Percentiles rank a stretch among this genome's conserved stretches.
Evolutionary conservation across 108 stramenopile species (phyloP).

Genomic region (Nannochloropsis gaditana): DNA sequence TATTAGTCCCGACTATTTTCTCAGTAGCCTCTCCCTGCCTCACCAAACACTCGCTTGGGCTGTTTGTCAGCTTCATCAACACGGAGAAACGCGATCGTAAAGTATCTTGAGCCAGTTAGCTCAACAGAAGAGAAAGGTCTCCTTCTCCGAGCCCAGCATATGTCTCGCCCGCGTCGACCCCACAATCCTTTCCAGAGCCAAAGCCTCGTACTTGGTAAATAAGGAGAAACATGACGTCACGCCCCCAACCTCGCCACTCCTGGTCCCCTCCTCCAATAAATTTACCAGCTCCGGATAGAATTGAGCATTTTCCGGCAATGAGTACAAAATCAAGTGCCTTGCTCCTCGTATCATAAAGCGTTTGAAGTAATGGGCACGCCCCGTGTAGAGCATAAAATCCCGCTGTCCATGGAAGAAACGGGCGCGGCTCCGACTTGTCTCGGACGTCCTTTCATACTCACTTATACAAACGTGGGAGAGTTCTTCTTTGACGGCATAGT

Average conservation of each 20-base stretch:
- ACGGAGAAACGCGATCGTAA: no score
- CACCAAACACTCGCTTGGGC: no score
- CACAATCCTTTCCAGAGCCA: constrained; percentile 81
- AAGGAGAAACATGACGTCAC: constrained; percentile 41
- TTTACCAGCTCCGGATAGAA: constrained; percentile 76
- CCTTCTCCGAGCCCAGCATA: constrained; percentile 42
- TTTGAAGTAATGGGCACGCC: constrained; percentile 82
- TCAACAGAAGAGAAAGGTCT: constrained; percentile 49
- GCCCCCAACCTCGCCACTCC: background rate
- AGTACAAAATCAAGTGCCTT: constrained; percentile 76
- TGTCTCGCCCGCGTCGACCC: constrained; percentile 55
- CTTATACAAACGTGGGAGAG: constrained; percentile 51
- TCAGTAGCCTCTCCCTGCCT: no score
- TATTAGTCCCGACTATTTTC: no score
- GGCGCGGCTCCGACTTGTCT: constrained; percentile 74
- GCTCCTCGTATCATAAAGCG: constrained; percentile 82
- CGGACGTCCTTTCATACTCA: constrained; percentile 76
- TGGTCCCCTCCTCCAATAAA: constrained; percentile 28
- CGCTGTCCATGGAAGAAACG: constrained; percentile 83
- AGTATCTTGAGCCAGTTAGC: no score
- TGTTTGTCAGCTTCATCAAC: no score
- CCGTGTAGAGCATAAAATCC: constrained; percentile 84
- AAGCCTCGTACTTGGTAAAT: constrained; percentile 79
- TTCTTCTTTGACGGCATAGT: background rate
- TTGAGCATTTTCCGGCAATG: constrained; percentile 80